Conservation (phyloP, 495 filamentous ascomycete genomes). For the Neurospora sp. region DNA sequence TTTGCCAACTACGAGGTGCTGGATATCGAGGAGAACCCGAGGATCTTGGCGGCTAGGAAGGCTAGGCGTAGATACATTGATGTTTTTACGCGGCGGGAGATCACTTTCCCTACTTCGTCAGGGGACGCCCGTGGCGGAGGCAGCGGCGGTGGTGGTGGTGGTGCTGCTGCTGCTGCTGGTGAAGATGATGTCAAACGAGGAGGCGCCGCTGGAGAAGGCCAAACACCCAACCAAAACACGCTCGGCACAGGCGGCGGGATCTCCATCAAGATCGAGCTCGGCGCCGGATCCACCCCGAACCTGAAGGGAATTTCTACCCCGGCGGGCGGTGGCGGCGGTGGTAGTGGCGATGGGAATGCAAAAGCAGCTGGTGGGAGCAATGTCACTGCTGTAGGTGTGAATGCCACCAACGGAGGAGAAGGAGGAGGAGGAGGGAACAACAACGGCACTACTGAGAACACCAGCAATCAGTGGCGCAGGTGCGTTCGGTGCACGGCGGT, state of each 20-base stretch:
- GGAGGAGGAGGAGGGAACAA: not conserved
- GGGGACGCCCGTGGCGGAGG: not conserved
- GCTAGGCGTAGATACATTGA: conserved; percentile 25
- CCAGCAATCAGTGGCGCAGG: conserved; percentile 34
- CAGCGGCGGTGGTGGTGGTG: conserved; percentile 11
- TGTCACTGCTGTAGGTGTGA: not conserved
- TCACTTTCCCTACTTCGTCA: not conserved
- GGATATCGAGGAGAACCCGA: conserved; percentile 33
- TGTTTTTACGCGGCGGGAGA: conserved; percentile 27
- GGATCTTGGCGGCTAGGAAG: conserved; percentile 16
- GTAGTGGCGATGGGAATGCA: not conserved
- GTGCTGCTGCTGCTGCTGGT: not conserved
- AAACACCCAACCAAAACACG: not conserved
- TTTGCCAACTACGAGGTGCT: conserved; percentile 41
- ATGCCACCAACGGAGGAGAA: not conserved
- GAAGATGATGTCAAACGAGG: not conserved
- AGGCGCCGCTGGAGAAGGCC: not conserved
- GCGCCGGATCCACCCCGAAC: not conserved
- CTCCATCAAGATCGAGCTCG: not conserved
- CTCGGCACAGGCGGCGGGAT: not conserved
- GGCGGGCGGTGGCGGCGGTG: not conserved
- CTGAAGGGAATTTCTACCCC: not conserved
- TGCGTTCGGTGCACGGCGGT: conserved; percentile 53
- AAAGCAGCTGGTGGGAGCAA: not conserved
- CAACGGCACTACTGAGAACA: conserved; percentile 2